Evolutionary conservation across 345 rosid genomes (phyloP), one percentile per base, ranked within the genome.

Genomic region (Salix dunnii): DNA sequence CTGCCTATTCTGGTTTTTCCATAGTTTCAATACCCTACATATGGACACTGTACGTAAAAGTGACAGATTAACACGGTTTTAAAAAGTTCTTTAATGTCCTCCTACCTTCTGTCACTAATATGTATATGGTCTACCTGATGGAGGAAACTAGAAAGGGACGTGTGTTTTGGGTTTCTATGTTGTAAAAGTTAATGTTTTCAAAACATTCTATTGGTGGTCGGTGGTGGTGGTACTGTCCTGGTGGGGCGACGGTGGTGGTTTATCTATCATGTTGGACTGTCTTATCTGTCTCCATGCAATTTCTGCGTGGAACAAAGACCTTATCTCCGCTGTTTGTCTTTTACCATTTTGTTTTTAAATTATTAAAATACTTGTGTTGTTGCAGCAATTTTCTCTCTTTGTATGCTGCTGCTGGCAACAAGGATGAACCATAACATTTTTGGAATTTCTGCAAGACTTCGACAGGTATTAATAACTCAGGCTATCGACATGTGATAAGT

Each of bases 51-150:
- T 35, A 30, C 35, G 5, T 33, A 3, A 72, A 58, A 28, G 60
- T 31, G 40, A 13, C 20, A 10, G 14, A 12, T 4, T 33, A 33
- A 18, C 23, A 30, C 20, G 33, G 38, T 18, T 16, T 55, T 5
- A 9, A 27, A 10, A 33, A 33, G 35, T 33, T 33, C 35, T 33
- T 25, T 36, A 20, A 49, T 49, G 33, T 71, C 71, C 76, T 64
- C 67, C 68, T 55, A 67, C 76, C 51, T 66, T 53, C 68, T 20
- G 7, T 62, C 71, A 69, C 36, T 60, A 8, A 68, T 1, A 35
- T n/a, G n/a, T 35, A 35, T 35, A 35, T 14, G 14, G 28, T 43
- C 25, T 28, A 63, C 36, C 0, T 35, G 36, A 35, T 5, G 36
- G 36, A n/a, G n/a, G n/a, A n/a, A n/a, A n/a, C n/a, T 35, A 35